phyloP scores from a whole-genome alignment of 306 rosid species.

The Leucaena leucocephala region DNA sequence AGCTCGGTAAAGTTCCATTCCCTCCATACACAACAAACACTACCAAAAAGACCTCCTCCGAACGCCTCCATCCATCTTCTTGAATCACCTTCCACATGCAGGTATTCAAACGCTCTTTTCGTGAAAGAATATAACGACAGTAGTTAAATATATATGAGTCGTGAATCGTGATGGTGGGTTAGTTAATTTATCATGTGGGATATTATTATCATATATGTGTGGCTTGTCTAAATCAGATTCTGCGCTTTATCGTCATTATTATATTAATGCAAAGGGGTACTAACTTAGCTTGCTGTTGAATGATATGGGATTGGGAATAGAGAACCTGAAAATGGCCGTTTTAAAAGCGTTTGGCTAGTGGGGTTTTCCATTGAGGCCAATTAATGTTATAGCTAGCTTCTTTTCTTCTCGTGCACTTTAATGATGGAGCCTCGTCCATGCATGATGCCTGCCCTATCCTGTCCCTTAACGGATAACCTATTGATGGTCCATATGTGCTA shows the following conservation, averaged over 20 bases:
- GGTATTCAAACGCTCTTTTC: no score
- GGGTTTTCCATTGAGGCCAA: conserved; percentile 19
- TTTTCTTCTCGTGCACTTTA: background rate
- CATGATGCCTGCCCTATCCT: conserved; percentile 46
- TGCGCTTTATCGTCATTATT: conserved; percentile 12
- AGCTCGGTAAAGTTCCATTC: conserved; percentile 61
- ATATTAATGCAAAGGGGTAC: background rate
- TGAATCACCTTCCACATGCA: no score
- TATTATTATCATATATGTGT: no score
- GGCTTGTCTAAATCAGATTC: background rate
- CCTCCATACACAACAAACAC: conserved; percentile 46
- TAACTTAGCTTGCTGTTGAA: background rate
- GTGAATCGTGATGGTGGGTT: background rate
- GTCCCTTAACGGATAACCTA: conserved; percentile 41
- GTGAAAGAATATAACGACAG: no score
- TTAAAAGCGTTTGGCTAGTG: conserved; percentile 26
- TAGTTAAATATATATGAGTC: background rate
- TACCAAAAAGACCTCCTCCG: no score
- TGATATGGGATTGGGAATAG: conserved; percentile 31
- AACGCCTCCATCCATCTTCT: no score
- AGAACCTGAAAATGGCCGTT: background rate
- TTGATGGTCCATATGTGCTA: conserved; percentile 13
- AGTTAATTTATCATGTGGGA: background rate
- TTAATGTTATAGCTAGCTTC: background rate
- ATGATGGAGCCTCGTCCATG: conserved; percentile 39